Evolutionary conservation across 257 asterid genomes (phyloP).

Genomic region (Catharanthus roseus): DNA sequence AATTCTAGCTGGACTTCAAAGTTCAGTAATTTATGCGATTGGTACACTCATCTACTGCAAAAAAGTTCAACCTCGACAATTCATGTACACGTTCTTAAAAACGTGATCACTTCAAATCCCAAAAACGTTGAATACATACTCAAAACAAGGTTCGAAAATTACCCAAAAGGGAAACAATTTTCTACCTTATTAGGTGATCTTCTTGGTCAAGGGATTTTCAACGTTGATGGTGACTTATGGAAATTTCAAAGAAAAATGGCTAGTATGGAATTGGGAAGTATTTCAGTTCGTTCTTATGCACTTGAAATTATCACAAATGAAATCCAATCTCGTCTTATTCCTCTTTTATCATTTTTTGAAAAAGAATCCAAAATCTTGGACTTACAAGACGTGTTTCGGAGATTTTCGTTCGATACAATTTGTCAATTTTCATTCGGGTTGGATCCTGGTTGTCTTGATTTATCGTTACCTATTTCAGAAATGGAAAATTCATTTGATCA

Average conservation of each 20-base stretch:
- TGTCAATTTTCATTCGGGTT: slow-evolving; percentile 64
- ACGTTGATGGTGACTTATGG: slow-evolving; percentile 82
- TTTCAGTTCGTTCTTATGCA: slow-evolving; percentile 53
- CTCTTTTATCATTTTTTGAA: slow-evolving; percentile 27
- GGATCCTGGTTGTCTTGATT: slow-evolving; percentile 58
- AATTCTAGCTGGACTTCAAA: slow-evolving; percentile 48
- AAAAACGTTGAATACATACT: slow-evolving; percentile 63
- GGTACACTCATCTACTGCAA: slow-evolving; percentile 67
- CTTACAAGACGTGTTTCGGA: slow-evolving; percentile 63
- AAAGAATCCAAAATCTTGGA: slow-evolving; percentile 23
- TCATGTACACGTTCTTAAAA: slow-evolving; percentile 61
- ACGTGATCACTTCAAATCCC: slow-evolving; percentile 56
- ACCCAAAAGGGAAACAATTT: slow-evolving; percentile 68
- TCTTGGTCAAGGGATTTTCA: slow-evolving; percentile 77
- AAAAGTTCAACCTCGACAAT: slow-evolving; percentile 59
- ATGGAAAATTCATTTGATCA: slow-evolving; percentile 59
- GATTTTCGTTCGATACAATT: slow-evolving; percentile 68
- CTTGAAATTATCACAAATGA: slow-evolving; percentile 41
- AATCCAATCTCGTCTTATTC: slow-evolving; percentile 50
- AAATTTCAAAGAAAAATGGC: slow-evolving; percentile 75
- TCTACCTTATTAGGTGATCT: slow-evolving; percentile 60
- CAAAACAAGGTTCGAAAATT: slow-evolving; percentile 56
- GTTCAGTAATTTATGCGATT: slow-evolving; percentile 63
- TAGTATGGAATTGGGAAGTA: slow-evolving; percentile 49
- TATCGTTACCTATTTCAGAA: slow-evolving; percentile 48